Conservation (phyloP, 139 green algal species). For the Closterium sp. region DNA sequence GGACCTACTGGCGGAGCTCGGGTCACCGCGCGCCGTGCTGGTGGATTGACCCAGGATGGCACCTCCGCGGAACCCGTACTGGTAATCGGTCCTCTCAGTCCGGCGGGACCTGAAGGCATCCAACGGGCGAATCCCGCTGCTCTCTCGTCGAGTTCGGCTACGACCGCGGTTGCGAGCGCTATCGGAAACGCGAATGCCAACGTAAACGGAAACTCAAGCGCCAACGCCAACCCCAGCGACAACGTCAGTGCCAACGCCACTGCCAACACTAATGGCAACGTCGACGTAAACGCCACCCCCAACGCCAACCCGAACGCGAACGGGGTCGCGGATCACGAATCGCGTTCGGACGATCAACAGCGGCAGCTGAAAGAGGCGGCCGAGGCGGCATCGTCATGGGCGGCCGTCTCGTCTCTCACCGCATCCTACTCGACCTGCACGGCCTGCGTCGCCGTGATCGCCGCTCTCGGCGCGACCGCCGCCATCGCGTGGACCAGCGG, state of each 20-base stretch:
- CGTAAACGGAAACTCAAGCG: too few relatives aligned
- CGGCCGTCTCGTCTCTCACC: neutral
- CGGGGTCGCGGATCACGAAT: neutral
- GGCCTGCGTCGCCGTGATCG: neutral
- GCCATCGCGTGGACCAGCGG: neutral
- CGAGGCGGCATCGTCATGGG: neutral
- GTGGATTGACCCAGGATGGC: neutral
- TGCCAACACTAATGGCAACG: too few relatives aligned
- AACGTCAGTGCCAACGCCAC: neutral
- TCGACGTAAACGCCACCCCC: too few relatives aligned
- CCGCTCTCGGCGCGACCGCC: neutral
- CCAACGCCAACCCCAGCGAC: too few relatives aligned
- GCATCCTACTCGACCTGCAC: neutral
- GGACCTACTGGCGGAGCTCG: neutral
- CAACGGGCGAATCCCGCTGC: too few relatives aligned
- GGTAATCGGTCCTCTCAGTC: too few relatives aligned
- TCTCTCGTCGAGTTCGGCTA: too few relatives aligned
- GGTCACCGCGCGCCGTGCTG: neutral
- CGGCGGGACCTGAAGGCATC: neutral
- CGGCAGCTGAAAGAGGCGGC: neutral
- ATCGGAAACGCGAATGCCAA: too few relatives aligned
- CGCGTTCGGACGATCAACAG: neutral
- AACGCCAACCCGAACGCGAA: neutral
- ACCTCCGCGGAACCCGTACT: neutral
- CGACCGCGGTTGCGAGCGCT: too few relatives aligned